phyloP scores from a whole-genome alignment of 768 basidiomycete genomes.

The Mycena vulgaris region DNA sequence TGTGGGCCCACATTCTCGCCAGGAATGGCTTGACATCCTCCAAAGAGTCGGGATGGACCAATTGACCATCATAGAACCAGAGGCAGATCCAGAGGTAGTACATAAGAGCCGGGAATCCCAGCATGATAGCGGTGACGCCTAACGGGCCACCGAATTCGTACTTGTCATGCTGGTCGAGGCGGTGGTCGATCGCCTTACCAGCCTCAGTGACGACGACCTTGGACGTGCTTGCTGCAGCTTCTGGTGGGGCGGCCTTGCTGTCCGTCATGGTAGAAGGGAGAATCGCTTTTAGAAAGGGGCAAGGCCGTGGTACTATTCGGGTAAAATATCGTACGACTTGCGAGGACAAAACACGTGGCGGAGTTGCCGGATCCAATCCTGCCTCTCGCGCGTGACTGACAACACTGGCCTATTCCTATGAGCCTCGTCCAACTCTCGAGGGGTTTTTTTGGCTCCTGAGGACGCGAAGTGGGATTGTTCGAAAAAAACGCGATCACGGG shows the following conservation, averaged over 20 bases:
- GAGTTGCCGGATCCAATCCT: no score
- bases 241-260: neutral
- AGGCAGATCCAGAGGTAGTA: conserved; percentile 99
- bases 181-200: conserved; percentile 81
- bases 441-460: no score
- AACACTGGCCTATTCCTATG: no score
- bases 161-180: conserved; percentile 80
- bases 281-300: no score
- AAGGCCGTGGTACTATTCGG: no score
- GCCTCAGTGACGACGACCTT: conserved; percentile 71
- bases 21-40: conserved; percentile 87
- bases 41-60: conserved; percentile 77
- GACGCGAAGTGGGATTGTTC: no score
- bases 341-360: no score
- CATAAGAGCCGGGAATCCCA: conserved; percentile 95
- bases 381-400: no score
- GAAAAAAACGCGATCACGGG: no score
- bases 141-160: conserved; percentile 97
- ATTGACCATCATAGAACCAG: conserved; percentile 93
- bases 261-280: neutral
- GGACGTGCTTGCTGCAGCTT: conserved; percentile 7
- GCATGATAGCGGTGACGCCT: conserved; percentile 95
- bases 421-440: no score
- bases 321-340: no score
- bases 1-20: conserved; percentile 86